Evolutionary conservation across 257 asterid genomes (phyloP).

Genomic region (Solanum dulcamara): DNA sequence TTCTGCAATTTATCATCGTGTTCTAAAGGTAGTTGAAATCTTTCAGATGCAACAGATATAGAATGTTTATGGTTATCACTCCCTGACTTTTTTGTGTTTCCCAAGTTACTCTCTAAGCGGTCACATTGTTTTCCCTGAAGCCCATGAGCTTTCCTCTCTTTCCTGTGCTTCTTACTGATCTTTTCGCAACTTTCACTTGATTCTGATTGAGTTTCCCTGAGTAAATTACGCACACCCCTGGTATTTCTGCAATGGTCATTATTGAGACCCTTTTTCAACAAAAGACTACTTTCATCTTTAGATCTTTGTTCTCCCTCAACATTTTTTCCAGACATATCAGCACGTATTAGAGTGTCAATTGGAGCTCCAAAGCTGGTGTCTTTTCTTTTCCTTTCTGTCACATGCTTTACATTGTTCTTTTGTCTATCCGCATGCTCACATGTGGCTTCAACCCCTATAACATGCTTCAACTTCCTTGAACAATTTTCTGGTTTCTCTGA

Average conservation of each 20-base stretch:
- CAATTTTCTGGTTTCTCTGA: conserved; percentile 22
- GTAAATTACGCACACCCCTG: conserved; percentile 12
- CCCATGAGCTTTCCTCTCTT: conserved; percentile 9
- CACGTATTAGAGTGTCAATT: conserved; percentile 5
- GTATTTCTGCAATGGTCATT: conserved; percentile 9
- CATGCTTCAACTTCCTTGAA: conserved; percentile 22
- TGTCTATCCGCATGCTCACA: conserved; percentile 10
- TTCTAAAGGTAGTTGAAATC: conserved; percentile 12
- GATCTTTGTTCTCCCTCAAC: conserved; percentile 23
- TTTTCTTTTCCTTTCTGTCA: conserved; percentile 38
- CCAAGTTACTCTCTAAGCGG: conserved; percentile 7
- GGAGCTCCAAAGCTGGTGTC: conserved; percentile 6
- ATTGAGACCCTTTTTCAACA: conserved; percentile 14
- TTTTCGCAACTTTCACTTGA: conserved; percentile 1
- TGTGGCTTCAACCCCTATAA: conserved; percentile 17
- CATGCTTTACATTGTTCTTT: conserved; percentile 19
- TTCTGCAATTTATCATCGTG: conserved; percentile 16
- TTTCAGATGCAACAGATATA: conserved; percentile 18
- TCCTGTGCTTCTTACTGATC: conserved; percentile 15
- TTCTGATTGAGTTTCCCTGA: conserved; percentile 17
- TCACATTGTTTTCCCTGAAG: conserved; percentile 12
- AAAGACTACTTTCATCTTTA: conserved; percentile 14
- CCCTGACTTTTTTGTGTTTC: conserved; percentile 21
- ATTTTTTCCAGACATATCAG: conserved; percentile 4
- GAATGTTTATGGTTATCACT: conserved; percentile 22